Base-by-base conservation (phyloP, 768 basidiomycete species). In the Boletales sp. region DNA sequence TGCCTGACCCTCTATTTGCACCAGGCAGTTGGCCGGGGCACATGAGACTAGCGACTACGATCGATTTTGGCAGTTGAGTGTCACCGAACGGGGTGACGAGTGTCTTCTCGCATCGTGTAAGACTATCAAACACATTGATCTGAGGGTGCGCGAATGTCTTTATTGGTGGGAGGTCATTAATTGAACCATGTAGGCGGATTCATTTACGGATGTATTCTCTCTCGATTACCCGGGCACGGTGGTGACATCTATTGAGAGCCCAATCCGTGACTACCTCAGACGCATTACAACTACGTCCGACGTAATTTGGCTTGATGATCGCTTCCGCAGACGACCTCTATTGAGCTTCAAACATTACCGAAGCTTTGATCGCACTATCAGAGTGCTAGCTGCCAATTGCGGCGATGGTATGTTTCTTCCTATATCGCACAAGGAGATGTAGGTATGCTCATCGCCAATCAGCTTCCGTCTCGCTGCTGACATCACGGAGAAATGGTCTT, bases 281-380 rank as follows among this genome's bases (percentile, higher is more conserved):
- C 75, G 78, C 3, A 54, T 87, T 4, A 76, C 74, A 29, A 81
- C 87, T 1, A 90, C 86, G 1, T 71, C 69, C 1, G 74, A 84
- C 40, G 57, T 90, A 14, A 54, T 84, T 13, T 91, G 89, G 88
- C 62, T 90, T 27, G 89, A 92, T 59, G 69, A 73, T 27, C 78
- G 88, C 30, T 77, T 74, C 57, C 66, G 75, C n/a, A 62, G 62
- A 19, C 79, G 69, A 51, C 85, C 87, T 7, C 59, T 90, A 4
- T 55, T 91, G 9, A 79, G 76, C 4, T 77, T 77, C 55, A 79
- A 75, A 47, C 89, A 92, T 63, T 69, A 74, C 42, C 74, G 87
- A 17, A 70, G 75, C 34, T 75, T 69, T 42, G 88, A 91, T 61
- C 75, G 80, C 17, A 80, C 79, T 4, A 73, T 90, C 15, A 65